A percentile compares a stretch with the other conserved stretches of the same genome.
These are phyloP conservation scores for Aspergillus calidoustus DNA, from an alignment of 2,329 filamentous ascomycete species.

Conservation along the genomic window DNA sequence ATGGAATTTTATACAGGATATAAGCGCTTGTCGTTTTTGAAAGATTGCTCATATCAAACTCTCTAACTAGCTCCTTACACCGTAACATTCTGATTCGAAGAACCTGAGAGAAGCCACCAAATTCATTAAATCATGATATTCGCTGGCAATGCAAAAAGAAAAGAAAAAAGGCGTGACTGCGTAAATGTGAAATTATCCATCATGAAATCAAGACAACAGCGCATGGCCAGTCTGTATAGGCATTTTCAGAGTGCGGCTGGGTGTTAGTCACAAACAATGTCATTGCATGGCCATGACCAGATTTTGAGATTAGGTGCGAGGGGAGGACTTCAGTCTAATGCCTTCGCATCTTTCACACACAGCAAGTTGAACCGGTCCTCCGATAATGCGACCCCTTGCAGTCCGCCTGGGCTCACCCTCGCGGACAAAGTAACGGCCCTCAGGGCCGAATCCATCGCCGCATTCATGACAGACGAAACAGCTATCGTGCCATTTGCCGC, in stretches of 20 bases:
- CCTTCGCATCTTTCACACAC: constrained; percentile 68
- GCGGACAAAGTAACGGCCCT: constrained; percentile 66
- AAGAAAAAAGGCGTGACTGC: background rate
- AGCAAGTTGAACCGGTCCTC: constrained; percentile 58
- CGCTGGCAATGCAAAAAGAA: background rate
- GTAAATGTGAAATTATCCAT: background rate
- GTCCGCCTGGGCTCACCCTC: constrained; percentile 55
- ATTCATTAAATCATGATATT: background rate
- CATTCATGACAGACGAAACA: constrained; percentile 85
- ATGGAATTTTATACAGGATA: background rate
- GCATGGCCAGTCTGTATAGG: background rate
- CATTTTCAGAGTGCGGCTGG: background rate
- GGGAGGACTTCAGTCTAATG: constrained; percentile 62
- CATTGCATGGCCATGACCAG: background rate
- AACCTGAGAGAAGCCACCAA: background rate
- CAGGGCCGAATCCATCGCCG: constrained; percentile 60
- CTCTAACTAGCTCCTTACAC: background rate
- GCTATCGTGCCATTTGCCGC: constrained; percentile 88
- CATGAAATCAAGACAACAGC: background rate
- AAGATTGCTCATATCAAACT: background rate
- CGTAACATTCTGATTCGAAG: background rate
- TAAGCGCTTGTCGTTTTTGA: background rate
- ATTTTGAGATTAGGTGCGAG: constrained; percentile 8
- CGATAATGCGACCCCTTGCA: constrained; percentile 52
- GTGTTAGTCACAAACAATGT: background rate